Evolutionary conservation across 1,284 basidiomycete species (phyloP).

Genomic region (Marasmius tenuissimus): DNA sequence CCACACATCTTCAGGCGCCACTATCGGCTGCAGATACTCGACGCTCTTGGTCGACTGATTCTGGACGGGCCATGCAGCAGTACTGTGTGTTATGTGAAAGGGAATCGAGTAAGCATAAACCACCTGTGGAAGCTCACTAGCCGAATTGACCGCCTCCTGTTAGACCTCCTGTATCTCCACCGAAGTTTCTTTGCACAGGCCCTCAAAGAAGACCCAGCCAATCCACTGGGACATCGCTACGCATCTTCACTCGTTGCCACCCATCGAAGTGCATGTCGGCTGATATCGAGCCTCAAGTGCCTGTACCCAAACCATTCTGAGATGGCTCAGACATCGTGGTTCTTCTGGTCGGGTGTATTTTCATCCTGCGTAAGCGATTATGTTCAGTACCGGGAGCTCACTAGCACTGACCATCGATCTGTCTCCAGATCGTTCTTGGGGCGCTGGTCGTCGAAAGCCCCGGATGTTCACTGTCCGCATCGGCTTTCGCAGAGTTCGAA

Average conservation of each 20-base stretch:
- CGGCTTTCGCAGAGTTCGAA: constrained; percentile 41
- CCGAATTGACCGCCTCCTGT: not conserved
- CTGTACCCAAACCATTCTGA: constrained; percentile 38
- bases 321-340: constrained; percentile 39
- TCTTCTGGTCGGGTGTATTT: constrained; percentile 53
- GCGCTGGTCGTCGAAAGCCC: constrained; percentile 47
- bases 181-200: constrained; percentile 51
- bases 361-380: constrained; percentile 45
- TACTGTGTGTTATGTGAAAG: constrained; percentile 38
- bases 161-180: constrained; percentile 53
- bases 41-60: constrained; percentile 39
- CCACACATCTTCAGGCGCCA: constrained; percentile 40
- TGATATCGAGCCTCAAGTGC: constrained; percentile 39
- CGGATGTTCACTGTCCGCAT: constrained; percentile 37
- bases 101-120: constrained; percentile 42
- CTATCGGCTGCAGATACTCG: constrained; percentile 26
- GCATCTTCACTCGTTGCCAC: constrained; percentile 46
- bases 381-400: not conserved
- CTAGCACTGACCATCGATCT: not conserved
- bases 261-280: constrained; percentile 42
- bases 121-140: not conserved
- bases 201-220: constrained; percentile 35
- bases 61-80: constrained; percentile 43
- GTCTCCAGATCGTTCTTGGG: constrained; percentile 42
- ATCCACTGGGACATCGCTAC: constrained; percentile 46